Evolutionary conservation across 352 stramenopile genomes (phyloP).

Genomic region (Phytophthora agathidicida): DNA sequence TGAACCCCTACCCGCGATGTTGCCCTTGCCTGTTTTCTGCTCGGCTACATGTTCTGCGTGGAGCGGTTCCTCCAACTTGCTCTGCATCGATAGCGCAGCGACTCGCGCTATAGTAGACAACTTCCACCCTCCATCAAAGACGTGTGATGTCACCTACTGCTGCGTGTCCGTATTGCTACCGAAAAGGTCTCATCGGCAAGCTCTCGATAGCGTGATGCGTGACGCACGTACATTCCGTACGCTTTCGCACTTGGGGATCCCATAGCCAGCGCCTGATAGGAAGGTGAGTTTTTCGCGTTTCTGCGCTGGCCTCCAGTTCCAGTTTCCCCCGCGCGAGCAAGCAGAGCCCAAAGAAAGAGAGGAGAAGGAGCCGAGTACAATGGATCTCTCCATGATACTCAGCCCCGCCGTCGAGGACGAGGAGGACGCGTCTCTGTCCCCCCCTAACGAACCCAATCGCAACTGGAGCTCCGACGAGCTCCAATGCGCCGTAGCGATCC

Average conservation of each 20-base stretch:
- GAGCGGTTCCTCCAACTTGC: not conserved
- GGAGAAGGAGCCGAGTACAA: too few species aligned
- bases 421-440: conserved; percentile 3
- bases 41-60: not conserved
- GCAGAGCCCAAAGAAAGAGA: conserved; percentile 5
- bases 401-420: conserved; percentile 48
- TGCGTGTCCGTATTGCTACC: too few species aligned
- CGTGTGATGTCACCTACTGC: conserved; percentile 12
- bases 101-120: too few species aligned
- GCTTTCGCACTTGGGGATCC: conserved; percentile 18
- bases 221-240: conserved; percentile 14
- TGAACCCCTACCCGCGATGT: too few species aligned
- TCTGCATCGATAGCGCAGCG: not conserved
- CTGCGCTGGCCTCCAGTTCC: conserved; percentile 9
- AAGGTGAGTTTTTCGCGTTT: conserved; percentile 5
- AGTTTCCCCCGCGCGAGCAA: conserved; percentile 8
- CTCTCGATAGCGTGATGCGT: too few species aligned
- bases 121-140: too few species aligned
- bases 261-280: conserved; percentile 12
- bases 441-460: conserved; percentile 10
- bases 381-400: conserved; percentile 65
- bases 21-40: too few species aligned
- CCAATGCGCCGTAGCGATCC: conserved; percentile 64
- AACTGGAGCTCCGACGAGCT: conserved; percentile 61
- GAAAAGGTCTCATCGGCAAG: too few species aligned